Evolutionary conservation across 108 stramenopile genomes (phyloP), one percentile per base, ranked within the genome.

Genomic region (Phaeodactylum tricornutum): DNA sequence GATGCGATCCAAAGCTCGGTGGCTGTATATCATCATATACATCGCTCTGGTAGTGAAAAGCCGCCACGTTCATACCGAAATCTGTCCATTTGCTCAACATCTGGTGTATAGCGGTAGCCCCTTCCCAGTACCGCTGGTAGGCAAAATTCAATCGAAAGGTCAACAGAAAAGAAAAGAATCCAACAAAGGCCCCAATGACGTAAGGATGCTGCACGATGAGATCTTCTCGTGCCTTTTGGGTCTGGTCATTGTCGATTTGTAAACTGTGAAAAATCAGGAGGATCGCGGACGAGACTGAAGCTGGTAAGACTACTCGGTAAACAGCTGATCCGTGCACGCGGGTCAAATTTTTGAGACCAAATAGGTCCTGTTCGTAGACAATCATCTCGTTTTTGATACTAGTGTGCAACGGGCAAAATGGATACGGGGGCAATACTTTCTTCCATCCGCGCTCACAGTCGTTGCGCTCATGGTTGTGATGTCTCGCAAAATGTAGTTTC

Each of bases 41-140:
- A 20, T 43, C 25, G 7, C 66, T 62, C 64, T 86, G 84, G 20
- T 65, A 64, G 55, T 82, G 80, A 57, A 69, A 82, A 30, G 80
- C 74, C 29, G 84, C 73, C 46, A 81, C 21, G 43, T 73, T 64
- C 3, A 66, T 74, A 4, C 53, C 72, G 7, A 65, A 51, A 61
- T 86, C 79, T 43, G 77, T 40, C 84, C 84, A 86, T 47, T 79
- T 81, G 29, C 65, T 57, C 30, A 79, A 72, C 84, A 86, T 86
- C 25, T 31, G 46, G 59, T 81, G 77, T 26, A 86, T 56, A 20
- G 75, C 64, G 4, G 75, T 74, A 27, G 56, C 62, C 12, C 79
- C 84, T 49, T 86, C 79, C 79, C 84, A 86, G 49, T 66, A 78
- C 21, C 63, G 42, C 34, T 44, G 38, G 44, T 64, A 67, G 16